Conservation (phyloP, 176 grass and related monocot genomes). For the Musa schizocarpa region DNA sequence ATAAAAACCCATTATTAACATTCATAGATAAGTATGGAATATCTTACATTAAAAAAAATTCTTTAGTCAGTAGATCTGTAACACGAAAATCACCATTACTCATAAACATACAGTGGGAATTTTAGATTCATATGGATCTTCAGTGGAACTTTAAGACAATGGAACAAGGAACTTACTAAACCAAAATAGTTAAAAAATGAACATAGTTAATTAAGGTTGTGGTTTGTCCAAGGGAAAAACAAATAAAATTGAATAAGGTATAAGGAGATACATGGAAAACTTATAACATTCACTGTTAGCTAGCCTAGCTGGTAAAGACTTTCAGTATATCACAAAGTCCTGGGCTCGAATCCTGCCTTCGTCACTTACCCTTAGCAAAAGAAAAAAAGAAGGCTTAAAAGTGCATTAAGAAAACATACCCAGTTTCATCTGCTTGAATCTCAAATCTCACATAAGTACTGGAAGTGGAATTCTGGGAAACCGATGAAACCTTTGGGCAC, state of each 20-base stretch:
- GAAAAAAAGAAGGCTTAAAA: not conserved
- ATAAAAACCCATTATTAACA: no score
- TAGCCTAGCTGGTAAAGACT: no score
- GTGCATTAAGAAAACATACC: slow-evolving; percentile 33
- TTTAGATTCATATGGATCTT: not conserved
- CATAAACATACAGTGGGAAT: not conserved
- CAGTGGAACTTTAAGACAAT: not conserved
- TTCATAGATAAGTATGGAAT: no score
- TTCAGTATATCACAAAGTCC: no score
- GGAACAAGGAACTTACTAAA: not conserved
- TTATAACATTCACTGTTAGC: no score
- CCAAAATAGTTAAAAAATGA: not conserved
- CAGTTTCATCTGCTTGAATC: slow-evolving; percentile 59
- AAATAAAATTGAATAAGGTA: not conserved
- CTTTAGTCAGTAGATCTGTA: no score
- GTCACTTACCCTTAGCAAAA: no score
- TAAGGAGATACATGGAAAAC: no score
- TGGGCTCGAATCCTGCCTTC: no score
- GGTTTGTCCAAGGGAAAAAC: not conserved
- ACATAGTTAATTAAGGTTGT: not conserved
- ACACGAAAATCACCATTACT: not conserved
- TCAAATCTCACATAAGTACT: slow-evolving; percentile 45
- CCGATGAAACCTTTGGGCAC: slow-evolving; percentile 43
- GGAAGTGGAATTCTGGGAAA: slow-evolving; percentile 18
- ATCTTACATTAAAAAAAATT: no score